Percentiles rank a stretch among this genome's conserved stretches.
These are phyloP conservation scores for Ganoderma lingzhi DNA, from an alignment of 1,284 basidiomycete species.

Conservation along the genomic window DNA sequence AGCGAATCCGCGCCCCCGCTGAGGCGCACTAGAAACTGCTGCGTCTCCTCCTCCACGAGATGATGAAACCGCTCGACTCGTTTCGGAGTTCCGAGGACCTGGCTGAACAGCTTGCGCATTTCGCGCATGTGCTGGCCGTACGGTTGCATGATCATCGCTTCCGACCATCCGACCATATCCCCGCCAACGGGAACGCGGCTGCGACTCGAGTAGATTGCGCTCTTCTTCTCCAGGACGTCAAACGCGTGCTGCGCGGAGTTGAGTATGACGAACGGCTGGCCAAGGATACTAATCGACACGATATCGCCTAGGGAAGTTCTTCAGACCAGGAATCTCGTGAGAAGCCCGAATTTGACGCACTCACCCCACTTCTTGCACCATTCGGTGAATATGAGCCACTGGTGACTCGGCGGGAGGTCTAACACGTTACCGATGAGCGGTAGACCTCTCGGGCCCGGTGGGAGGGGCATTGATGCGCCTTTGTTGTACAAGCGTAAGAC, in stretches of 20 bases:
- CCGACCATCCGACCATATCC: slow-evolving; percentile 74
- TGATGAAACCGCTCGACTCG: slow-evolving; percentile 37
- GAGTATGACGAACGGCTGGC: slow-evolving; percentile 65
- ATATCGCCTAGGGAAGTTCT: slow-evolving; percentile 56
- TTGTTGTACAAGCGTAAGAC: slow-evolving; percentile 38
- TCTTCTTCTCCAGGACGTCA: slow-evolving; percentile 74
- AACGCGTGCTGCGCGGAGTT: slow-evolving; percentile 60
- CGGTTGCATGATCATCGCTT: slow-evolving; percentile 64
- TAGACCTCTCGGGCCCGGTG: slow-evolving; percentile 33
- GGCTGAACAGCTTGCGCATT: slow-evolving; percentile 53
- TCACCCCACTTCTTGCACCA: slow-evolving; percentile 54
- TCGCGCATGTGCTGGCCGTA: slow-evolving; percentile 70
- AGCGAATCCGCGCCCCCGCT: slow-evolving; percentile 33
- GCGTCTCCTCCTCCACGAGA: slow-evolving; percentile 38
- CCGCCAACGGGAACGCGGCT: slow-evolving; percentile 50
- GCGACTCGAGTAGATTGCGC: slow-evolving; percentile 71
- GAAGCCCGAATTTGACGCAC: neutral
- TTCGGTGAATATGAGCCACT: slow-evolving; percentile 62
- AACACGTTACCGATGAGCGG: slow-evolving; percentile 35
- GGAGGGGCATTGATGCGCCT: slow-evolving; percentile 18
- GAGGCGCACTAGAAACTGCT: slow-evolving; percentile 34
- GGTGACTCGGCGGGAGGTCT: slow-evolving; percentile 36
- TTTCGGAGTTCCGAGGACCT: slow-evolving; percentile 39
- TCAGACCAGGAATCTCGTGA: too few relatives aligned
- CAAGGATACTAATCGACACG: slow-evolving; percentile 63